A percentile compares a stretch with the other conserved stretches of the same genome.
Conservation (phyloP, 345 rosid species). For the Lepidium sativum region DNA sequence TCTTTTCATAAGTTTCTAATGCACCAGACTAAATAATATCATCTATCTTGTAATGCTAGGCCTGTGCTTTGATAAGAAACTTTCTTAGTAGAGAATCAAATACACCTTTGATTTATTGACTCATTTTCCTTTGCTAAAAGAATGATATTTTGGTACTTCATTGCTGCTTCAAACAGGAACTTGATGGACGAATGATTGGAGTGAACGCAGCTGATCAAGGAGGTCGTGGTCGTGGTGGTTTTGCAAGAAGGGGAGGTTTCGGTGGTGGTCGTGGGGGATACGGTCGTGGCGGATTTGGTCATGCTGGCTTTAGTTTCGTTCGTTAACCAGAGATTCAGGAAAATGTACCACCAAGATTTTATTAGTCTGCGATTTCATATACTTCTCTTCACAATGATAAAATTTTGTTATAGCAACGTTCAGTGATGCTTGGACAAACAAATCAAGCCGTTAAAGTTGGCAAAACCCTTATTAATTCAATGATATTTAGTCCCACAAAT, state of each 20-base stretch:
- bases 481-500: too few relatives aligned
- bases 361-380: neutral
- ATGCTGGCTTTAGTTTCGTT: conserved; percentile 13
- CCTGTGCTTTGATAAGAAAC: neutral
- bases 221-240: conserved; percentile 11
- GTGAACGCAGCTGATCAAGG: too few relatives aligned
- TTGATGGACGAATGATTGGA: too few relatives aligned
- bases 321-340: conserved; percentile 5
- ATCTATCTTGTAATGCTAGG: neutral
- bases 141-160: neutral
- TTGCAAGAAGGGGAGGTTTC: conserved; percentile 21
- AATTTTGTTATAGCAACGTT: too few relatives aligned
- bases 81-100: too few relatives aligned
- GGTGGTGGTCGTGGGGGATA: conserved; percentile 22
- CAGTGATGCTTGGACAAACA: too few relatives aligned
- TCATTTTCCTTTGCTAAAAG: neutral
- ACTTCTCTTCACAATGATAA: too few relatives aligned
- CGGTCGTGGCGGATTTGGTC: neutral
- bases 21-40: neutral
- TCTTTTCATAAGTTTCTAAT: neutral
- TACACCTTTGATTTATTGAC: neutral
- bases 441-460: too few relatives aligned
- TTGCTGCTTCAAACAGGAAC: neutral
- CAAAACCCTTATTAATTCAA: too few relatives aligned
- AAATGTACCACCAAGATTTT: neutral